Evolutionary conservation across 2,329 filamentous ascomycete genomes (phyloP), one percentile per base, ranked within the genome.

Genomic region (Massarina eburnea): DNA sequence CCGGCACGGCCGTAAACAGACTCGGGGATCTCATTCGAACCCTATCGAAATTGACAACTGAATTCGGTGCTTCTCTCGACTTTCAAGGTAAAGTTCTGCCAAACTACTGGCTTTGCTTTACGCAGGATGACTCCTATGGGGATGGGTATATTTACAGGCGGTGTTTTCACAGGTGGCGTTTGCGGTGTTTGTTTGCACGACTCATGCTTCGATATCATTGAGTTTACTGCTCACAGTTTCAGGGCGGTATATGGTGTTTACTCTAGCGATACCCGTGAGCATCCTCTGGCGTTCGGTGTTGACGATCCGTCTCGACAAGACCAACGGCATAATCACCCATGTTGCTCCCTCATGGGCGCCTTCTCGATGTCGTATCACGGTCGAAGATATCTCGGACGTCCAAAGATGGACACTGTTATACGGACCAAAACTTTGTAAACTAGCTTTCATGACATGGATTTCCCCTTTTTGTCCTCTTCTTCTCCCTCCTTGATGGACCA

Each of bases 401-500:
- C 27, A 30, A 30, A 30, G 18, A 9, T 30, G 12, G n/a, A 37
- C 38, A 14, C 36, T 32, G 18, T 18, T 24, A 15, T 14, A 26
- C 22, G 19, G 12, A 22, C 19, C 21, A 35, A 14, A 12, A 33
- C 32, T 12, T 24, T 55, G 45, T 54, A 49, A 21, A 40, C 43
- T 56, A 51, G 33, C 34, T 48, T 51, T 29, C 45, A 48, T 43
- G 26, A 52, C 29, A 45, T 17, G 17, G 19, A 37, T 47, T 21
- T 24, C 38, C 27, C 38, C 17, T n/a, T 43, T 29, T 46, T 47
- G 20, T 40, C 32, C 43, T 48, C 41, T 41, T 43, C 34, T 44
- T 18, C 30, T 22, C 37, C 39, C 42, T 53, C n/a, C 36, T 30
- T 30, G 6, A 8, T 30, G 9, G 7, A 7, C 12, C 24, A 7